Conservation (phyloP, 768 basidiomycete species). For the Xerocomus spinulosus region DNA sequence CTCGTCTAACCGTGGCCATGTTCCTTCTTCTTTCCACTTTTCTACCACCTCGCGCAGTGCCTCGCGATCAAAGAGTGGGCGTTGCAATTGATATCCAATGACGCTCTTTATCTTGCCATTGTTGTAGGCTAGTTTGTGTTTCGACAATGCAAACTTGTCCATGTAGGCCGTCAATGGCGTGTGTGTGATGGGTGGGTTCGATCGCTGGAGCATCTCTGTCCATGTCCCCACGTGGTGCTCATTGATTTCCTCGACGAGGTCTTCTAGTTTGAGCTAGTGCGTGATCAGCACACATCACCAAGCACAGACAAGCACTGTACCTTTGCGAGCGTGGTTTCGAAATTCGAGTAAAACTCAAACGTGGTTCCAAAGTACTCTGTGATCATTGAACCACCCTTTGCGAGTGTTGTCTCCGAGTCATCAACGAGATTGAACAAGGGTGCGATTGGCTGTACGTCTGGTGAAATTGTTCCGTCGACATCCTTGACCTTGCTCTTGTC, state of each 20-base stretch:
- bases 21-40: constrained; percentile 73
- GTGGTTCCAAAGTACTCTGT: constrained; percentile 73
- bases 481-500: constrained; percentile 65
- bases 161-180: constrained; percentile 76
- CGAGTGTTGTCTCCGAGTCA: constrained; percentile 65
- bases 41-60: constrained; percentile 66
- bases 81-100: constrained; percentile 62
- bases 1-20: constrained; percentile 28
- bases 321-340: constrained; percentile 65
- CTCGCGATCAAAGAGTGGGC: constrained; percentile 58
- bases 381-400: constrained; percentile 60
- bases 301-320: constrained; percentile 32
- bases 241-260: constrained; percentile 77
- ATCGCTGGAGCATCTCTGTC: constrained; percentile 73
- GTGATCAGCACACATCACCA: not conserved
- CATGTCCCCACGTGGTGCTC: constrained; percentile 78
- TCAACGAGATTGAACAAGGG: constrained; percentile 87
- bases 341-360: constrained; percentile 73
- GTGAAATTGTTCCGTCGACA: constrained; percentile 56
- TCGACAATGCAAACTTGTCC: constrained; percentile 67
- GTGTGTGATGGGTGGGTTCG: constrained; percentile 66
- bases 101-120: constrained; percentile 71
- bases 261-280: constrained; percentile 57
- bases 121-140: constrained; percentile 63
- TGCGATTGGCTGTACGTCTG: constrained; percentile 55